Conservation (phyloP, 2,329 filamentous ascomycete genomes). For the Aspergillus sp. region DNA sequence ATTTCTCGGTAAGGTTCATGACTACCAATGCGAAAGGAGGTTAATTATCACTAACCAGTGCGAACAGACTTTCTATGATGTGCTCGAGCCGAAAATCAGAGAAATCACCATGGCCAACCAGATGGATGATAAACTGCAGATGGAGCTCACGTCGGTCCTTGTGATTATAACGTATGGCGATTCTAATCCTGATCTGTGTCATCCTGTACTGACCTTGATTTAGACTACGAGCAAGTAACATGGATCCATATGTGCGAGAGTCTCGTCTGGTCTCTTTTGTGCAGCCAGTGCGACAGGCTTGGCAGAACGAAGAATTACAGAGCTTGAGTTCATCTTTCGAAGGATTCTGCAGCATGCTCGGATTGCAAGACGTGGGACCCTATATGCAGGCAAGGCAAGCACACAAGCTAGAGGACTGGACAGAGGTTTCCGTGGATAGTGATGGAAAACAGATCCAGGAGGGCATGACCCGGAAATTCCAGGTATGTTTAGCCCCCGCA, state of each 20-base stretch:
- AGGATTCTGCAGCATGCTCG: conserved; percentile 72
- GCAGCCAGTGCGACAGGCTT: conserved; percentile 71
- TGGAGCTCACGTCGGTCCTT: conserved; percentile 81
- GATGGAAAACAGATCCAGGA: conserved; percentile 74
- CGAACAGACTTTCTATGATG: conserved; percentile 68
- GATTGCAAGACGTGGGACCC: conserved; percentile 69
- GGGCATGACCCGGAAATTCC: conserved; percentile 68
- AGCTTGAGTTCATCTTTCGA: conserved; percentile 65
- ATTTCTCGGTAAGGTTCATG: conserved; percentile 58
- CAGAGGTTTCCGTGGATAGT: conserved; percentile 64
- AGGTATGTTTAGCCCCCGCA: conserved; percentile 39
- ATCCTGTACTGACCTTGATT: conserved; percentile 5
- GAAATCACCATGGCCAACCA: conserved; percentile 65
- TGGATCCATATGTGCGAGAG: conserved; percentile 65
- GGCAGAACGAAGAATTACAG: conserved; percentile 66
- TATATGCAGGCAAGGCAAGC: conserved; percentile 71
- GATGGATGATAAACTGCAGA: conserved; percentile 73
- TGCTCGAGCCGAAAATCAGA: conserved; percentile 74
- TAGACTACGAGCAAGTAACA: conserved; percentile 70
- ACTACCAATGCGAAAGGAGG: background rate
- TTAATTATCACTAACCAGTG: conserved; percentile 15
- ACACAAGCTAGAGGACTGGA: conserved; percentile 75
- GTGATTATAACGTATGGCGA: conserved; percentile 72
- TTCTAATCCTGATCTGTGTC: conserved; percentile 1
- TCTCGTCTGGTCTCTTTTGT: conserved; percentile 70